Base-by-base conservation (phyloP, 352 stramenopile species). In the Phytophthora pini region DNA sequence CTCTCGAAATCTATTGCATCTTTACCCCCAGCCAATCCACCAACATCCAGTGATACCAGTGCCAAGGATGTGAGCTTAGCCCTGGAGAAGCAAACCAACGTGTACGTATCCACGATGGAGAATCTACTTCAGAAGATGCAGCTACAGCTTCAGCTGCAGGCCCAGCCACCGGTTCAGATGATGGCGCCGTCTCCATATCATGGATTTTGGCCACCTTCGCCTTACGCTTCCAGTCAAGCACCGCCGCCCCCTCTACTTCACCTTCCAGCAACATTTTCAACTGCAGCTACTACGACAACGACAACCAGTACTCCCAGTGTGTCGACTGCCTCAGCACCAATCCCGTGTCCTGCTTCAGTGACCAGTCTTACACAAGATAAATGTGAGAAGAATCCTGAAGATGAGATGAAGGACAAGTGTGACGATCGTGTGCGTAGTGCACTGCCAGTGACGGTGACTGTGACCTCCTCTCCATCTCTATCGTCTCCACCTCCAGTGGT, bases 51-150 rank as follows among this genome's bases (percentile, higher is more conserved):
- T 15, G 55, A 62, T 22, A 15, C 39, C 6, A 53, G 5, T 7
- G 17, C 51, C 36, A 54, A 70, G 44, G 52, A 71, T 7, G 31
- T 51, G 17, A 66, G 29, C n/a, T 41, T 62, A 9, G 59, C 64
- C 17, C 45, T 79, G 7, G 70, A 82, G 31, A 80, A 74, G 22
- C 65, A 83, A 45, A 63, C 61, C n/a, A 73, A 36, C 41, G 52
- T 66, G 34, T 80, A 77, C 31, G 48, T 82, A 40, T 67, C 72
- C 7, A 73, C 73, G 9, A 88, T 92, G 56, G 80, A 92, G 22
- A 49, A 61, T 46, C 56, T 86, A 40, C 64, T 92, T 41, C 79
- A 90, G 31, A 83, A 87, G 54, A 81, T 92, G 77, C 76, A 89
- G 59, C 52, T 86, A 11, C 82, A 91, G 52, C 67, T 89, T n/a